These are phyloP conservation scores for Agaricus subrufescens DNA, from an alignment of 768 basidiomycete species.

Conservation along the genomic window DNA sequence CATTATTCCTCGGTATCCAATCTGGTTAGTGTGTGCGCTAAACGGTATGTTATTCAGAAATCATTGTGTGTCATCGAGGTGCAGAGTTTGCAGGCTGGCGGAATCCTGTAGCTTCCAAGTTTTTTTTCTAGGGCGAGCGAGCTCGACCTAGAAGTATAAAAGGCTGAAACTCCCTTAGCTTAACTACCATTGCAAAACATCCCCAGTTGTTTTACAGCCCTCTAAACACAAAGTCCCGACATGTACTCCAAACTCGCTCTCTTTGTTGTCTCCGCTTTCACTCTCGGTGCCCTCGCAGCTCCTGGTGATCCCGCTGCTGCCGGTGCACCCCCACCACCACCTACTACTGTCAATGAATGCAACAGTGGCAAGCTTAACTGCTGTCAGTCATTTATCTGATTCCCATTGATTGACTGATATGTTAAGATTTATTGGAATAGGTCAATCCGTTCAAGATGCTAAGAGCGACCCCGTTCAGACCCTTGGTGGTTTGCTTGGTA, in stretches of 20 bases:
- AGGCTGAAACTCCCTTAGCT: no score
- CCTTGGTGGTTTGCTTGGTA: constrained; percentile 1
- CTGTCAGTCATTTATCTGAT: constrained; percentile 5
- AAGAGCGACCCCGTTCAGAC: not conserved
- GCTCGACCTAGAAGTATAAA: no score
- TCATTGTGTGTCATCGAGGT: no score
- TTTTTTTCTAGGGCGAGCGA: no score
- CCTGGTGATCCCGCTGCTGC: not conserved
- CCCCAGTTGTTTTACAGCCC: not conserved
- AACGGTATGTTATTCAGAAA: no score
- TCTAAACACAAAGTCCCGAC: not conserved
- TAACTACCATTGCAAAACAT: not conserved
- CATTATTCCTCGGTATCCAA: no score
- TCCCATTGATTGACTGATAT: not conserved
- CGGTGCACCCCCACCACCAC: not conserved
- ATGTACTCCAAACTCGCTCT: constrained; percentile 12
- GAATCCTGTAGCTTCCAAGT: no score
- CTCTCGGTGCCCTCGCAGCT: constrained; percentile 10
- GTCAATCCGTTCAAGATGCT: not conserved
- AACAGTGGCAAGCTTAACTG: constrained; percentile 7
- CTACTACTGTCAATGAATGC: not conserved
- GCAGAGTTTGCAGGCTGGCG: no score
- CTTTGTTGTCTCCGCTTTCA: constrained; percentile 8
- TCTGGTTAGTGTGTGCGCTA: no score
- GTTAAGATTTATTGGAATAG: not conserved